phyloP scores from a whole-genome alignment of 108 stramenopile species.

The Cyclostephanos tholiformis region DNA sequence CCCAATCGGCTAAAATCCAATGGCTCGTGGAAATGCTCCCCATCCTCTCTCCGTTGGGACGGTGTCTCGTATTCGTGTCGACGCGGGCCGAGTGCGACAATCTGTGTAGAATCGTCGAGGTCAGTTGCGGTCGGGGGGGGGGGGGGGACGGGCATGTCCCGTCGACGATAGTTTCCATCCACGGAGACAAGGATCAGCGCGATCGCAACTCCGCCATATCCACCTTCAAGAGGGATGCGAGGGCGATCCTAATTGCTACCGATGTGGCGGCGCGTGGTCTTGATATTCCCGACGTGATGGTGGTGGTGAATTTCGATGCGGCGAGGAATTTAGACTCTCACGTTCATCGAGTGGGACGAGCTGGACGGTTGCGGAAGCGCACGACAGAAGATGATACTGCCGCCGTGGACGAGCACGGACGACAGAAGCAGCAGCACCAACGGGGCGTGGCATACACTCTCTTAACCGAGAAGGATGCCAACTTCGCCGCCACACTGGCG shows the following conservation, averaged over 20 bases:
- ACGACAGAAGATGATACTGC: conserved; percentile 36
- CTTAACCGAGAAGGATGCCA: conserved; percentile 68
- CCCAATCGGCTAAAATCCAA: conserved; percentile 54
- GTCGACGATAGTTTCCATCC: conserved; percentile 79
- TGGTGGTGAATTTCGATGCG: conserved; percentile 93
- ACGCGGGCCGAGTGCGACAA: conserved; percentile 73
- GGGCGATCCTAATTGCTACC: conserved; percentile 92
- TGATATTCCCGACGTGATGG: conserved; percentile 91
- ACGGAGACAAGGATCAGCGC: conserved; percentile 95
- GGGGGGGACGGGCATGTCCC: not conserved
- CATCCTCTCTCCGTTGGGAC: conserved; percentile 57
- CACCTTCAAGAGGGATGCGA: conserved; percentile 78
- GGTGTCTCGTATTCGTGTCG: conserved; percentile 83
- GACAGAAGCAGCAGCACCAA: conserved; percentile 41
- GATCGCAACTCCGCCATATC: conserved; percentile 92
- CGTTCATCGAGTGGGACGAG: conserved; percentile 97
- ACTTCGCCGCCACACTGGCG: conserved; percentile 67
- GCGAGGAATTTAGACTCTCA: conserved; percentile 92
- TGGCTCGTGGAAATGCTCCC: conserved; percentile 79
- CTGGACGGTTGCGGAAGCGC: conserved; percentile 88
- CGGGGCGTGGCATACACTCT: conserved; percentile 80
- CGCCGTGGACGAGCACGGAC: not conserved
- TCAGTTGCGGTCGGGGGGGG: not conserved
- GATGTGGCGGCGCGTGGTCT: conserved; percentile 98
- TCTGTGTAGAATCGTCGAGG: conserved; percentile 49